Evolutionary conservation across 148 eudicot species (phyloP).

Genomic region (Bassia scoparia): DNA sequence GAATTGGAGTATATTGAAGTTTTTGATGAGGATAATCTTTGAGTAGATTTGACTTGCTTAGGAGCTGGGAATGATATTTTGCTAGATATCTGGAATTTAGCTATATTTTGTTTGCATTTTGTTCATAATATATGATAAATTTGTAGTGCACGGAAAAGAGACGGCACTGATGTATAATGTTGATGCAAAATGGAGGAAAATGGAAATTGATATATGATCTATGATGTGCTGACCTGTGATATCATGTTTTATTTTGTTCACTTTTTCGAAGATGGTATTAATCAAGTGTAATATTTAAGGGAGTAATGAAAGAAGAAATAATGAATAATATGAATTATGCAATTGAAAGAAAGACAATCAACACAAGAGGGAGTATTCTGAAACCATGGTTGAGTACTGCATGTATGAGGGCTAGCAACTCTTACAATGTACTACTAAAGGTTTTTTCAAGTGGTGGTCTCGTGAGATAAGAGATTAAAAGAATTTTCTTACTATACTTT

Average conservation of each 20-base stretch:
- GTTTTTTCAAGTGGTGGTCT: not conserved
- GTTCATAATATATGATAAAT: not conserved
- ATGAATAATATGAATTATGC: not conserved
- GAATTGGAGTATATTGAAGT: not conserved
- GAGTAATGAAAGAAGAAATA: not conserved
- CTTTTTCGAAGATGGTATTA: not conserved
- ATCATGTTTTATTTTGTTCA: not conserved
- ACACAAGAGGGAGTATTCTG: too few species aligned
- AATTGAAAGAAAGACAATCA: not conserved
- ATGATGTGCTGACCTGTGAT: not conserved
- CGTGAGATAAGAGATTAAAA: not conserved
- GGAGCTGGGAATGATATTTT: not conserved
- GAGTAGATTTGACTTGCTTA: not conserved
- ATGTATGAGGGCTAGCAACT: not conserved
- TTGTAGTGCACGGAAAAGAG: not conserved
- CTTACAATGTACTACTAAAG: not conserved
- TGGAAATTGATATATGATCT: too few species aligned
- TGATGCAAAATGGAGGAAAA: not conserved
- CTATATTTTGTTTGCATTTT: not conserved
- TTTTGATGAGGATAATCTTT: not conserved
- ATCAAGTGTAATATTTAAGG: not conserved
- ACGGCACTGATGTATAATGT: not conserved
- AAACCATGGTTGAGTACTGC: not conserved
- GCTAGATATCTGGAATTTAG: not conserved
- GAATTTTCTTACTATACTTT: not conserved